A percentile compares a stretch with the other conserved stretches of the same genome.
Evolutionary conservation across 148 eudicot genomes (phyloP).

Genomic region (Fagopyrum tataricum): DNA sequence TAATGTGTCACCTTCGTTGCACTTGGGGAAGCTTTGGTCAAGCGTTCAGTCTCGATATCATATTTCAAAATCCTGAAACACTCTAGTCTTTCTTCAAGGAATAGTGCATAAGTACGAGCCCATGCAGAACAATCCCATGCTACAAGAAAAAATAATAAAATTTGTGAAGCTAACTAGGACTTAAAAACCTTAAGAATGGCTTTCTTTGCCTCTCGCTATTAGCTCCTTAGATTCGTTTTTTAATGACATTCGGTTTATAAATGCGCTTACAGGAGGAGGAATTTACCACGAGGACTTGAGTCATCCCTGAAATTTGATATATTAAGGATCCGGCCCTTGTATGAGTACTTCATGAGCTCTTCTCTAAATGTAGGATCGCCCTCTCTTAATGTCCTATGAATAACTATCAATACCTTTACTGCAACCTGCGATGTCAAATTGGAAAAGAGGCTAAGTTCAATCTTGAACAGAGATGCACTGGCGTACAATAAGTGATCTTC

Average conservation of each 20-base stretch:
- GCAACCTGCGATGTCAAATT: slow-evolving; percentile 53
- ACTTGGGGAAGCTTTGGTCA: slow-evolving; percentile 61
- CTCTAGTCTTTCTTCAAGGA: slow-evolving; percentile 89
- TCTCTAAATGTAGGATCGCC: slow-evolving; percentile 94
- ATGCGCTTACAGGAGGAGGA: not conserved
- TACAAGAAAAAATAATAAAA: slow-evolving; percentile 20
- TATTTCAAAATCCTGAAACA: slow-evolving; percentile 72
- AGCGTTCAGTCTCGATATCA: slow-evolving; percentile 75
- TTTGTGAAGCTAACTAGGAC: not conserved
- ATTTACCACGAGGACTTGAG: slow-evolving; percentile 79
- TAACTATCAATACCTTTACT: slow-evolving; percentile 72
- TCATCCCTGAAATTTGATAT: slow-evolving; percentile 93
- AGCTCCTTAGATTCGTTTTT: too few species aligned
- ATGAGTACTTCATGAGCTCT: slow-evolving; percentile 71
- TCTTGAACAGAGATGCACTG: not conserved
- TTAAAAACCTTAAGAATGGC: not conserved
- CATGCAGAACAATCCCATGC: slow-evolving; percentile 99
- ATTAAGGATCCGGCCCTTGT: slow-evolving; percentile 67
- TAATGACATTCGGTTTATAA: not conserved
- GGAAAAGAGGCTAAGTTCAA: not conserved
- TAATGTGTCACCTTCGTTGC: slow-evolving; percentile 48
- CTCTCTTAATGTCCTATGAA: slow-evolving; percentile 87
- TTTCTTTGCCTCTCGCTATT: too few species aligned
- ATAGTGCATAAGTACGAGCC: slow-evolving; percentile 88
- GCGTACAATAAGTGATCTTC: not conserved